These are phyloP conservation scores for Curvularia lunata DNA, from an alignment of 2,329 filamentous ascomycete genomes.

Conservation along the genomic window DNA sequence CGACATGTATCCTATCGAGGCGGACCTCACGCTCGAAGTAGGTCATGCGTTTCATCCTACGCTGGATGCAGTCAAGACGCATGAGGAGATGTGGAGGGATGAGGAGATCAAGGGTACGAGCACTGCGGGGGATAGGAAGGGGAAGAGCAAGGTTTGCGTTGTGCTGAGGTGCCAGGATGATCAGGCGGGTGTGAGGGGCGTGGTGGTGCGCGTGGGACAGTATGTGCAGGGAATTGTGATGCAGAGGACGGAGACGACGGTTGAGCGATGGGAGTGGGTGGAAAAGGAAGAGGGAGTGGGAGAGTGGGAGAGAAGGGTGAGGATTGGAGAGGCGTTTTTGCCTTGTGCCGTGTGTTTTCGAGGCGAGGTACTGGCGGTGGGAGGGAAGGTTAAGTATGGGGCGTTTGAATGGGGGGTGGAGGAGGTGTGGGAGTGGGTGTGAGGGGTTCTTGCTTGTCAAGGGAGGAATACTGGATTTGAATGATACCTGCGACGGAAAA, in stretches of 20 bases:
- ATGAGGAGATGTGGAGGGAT: constrained; percentile 72
- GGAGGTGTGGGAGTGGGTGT: constrained; percentile 43
- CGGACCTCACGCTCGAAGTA: constrained; percentile 54
- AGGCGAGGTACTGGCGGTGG: constrained; percentile 36
- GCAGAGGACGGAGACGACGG: constrained; percentile 51
- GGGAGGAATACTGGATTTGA: background rate
- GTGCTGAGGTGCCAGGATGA: constrained; percentile 53
- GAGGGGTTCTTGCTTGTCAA: background rate
- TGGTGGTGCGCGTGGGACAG: constrained; percentile 61
- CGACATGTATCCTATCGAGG: constrained; percentile 57
- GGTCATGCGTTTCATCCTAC: constrained; percentile 66
- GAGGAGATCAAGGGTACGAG: constrained; percentile 38
- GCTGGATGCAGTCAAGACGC: constrained; percentile 58
- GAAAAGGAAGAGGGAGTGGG: background rate
- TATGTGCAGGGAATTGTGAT: constrained; percentile 64
- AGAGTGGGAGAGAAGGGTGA: constrained; percentile 48
- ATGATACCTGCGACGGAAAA: background rate
- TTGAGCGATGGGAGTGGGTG: constrained; percentile 63
- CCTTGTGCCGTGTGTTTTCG: constrained; percentile 50
- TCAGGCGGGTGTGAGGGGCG: constrained; percentile 53
- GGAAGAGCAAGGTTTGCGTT: constrained; percentile 30
- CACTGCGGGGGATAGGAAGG: background rate
- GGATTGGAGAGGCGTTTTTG: constrained; percentile 50
- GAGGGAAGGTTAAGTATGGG: constrained; percentile 39
- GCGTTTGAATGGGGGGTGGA: constrained; percentile 50